These are phyloP conservation scores for Hemileccinum rubropunctum DNA, from an alignment of 768 basidiomycete genomes.

Conservation along the genomic window DNA sequence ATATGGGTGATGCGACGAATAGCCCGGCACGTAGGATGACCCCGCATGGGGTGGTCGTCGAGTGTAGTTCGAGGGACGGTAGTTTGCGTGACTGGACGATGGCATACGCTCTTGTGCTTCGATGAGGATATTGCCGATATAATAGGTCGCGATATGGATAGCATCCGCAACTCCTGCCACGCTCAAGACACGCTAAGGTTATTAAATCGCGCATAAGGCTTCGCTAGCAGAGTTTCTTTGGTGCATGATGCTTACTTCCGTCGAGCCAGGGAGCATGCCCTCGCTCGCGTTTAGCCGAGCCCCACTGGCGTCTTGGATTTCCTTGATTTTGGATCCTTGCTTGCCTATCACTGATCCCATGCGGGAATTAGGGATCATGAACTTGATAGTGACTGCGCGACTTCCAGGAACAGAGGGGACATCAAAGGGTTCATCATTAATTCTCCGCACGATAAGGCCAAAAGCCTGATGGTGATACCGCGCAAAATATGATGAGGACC, in stretches of 20 bases:
- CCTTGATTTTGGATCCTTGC: conserved; percentile 97
- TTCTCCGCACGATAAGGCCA: conserved; percentile 95
- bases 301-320: conserved; percentile 98
- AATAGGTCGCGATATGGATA: conserved; percentile 98
- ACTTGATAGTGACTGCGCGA: conserved; percentile 98
- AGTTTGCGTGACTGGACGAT: conserved; percentile 51
- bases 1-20: conserved; percentile 46
- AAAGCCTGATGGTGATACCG: conserved; percentile 65
- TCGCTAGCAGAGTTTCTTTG: neutral
- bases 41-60: conserved; percentile 47
- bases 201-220: conserved; percentile 15
- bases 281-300: conserved; percentile 96
- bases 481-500: conserved; percentile 1
- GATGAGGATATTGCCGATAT: conserved; percentile 96
- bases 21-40: conserved; percentile 73
- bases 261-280: conserved; percentile 98
- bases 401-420: conserved; percentile 97
- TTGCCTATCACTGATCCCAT: conserved; percentile 99
- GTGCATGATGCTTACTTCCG: conserved; percentile 64
- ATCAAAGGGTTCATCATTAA: conserved; percentile 99
- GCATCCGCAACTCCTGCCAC: conserved; percentile 99
- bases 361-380: conserved; percentile 98
- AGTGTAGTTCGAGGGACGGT: conserved; percentile 63
- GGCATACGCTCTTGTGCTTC: conserved; percentile 88
- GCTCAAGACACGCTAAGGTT: conserved; percentile 83